Base-by-base conservation (phyloP, 2,329 filamentous ascomycete genomes). In the Triangularia setosa region DNA sequence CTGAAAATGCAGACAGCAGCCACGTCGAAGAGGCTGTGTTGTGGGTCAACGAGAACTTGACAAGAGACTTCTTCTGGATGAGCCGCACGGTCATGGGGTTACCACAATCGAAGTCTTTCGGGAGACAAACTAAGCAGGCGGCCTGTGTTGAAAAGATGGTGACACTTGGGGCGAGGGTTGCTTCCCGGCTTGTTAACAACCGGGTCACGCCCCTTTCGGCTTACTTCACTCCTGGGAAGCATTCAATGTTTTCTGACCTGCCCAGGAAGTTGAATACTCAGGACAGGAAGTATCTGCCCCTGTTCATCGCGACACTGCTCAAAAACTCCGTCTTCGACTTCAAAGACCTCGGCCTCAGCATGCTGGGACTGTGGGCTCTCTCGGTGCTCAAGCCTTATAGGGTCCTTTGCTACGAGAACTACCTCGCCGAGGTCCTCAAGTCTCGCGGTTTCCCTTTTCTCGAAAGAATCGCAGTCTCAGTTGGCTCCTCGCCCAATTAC, bases 241-340 rank as follows among this genome's bases (percentile, higher is more conserved):
- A 84, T 65, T 77, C 79, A 35, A 70, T 87, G 1, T 87, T 87
- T 62, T 76, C 79, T 14, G 75, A 75, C 3, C 54, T 73, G 8
- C 78, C 79, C 0, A 77, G 76, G 11, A 75, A 76, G 11, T 71
- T 83, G 16, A 71, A 71, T 16, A 73, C 79, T 1, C 68, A 75
- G 3, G 78, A 81, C 58, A 78, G 83, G n/a, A 77, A 71, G 63
- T 81, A 80, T 61, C 68, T 84, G 16, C 75, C 80, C 0, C 75
- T 87, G 7, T 87, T 87, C 68, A 71, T 87, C 24, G 75, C 79
- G 2, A 79, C 77, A 0, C 73, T 88, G 8, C 72, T 86, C 21
- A 79, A 80, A 62, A 74, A 79, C 57, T 76, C 77, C 7, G 71
- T 83, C 21, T 75, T 80, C 35, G 79, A 83, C 60, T 81, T 84